phyloP scores from a whole-genome alignment of 495 filamentous ascomycete genomes.

The Penicillium mononematosum region DNA sequence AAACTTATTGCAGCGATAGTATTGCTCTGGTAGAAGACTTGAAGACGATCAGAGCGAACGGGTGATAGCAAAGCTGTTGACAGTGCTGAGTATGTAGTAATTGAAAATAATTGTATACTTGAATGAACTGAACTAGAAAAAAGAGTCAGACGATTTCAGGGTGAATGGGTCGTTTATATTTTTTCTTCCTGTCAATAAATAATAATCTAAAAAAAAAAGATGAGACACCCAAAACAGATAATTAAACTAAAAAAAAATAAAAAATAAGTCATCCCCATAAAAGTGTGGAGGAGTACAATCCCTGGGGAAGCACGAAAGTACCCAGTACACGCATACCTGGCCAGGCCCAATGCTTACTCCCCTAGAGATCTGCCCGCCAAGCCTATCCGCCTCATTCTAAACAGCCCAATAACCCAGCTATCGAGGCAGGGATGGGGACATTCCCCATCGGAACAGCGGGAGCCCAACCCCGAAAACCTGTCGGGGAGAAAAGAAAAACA shows the following conservation, averaged over 20 bases:
- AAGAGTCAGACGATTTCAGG: background rate
- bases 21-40: background rate
- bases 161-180: slow-evolving; percentile 4
- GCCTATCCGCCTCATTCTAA: slow-evolving; percentile 27
- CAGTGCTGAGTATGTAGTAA: background rate
- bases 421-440: slow-evolving; percentile 14
- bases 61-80: slow-evolving; percentile 4
- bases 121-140: background rate
- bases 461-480: slow-evolving; percentile 13
- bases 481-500: slow-evolving; percentile 6
- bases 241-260: slow-evolving; percentile 4
- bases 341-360: slow-evolving; percentile 7
- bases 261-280: slow-evolving; percentile 3
- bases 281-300: slow-evolving; percentile 15
- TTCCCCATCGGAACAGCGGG: slow-evolving; percentile 12
- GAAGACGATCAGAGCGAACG: slow-evolving; percentile 7
- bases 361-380: slow-evolving; percentile 17
- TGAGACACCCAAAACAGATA: slow-evolving; percentile 6
- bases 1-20: background rate
- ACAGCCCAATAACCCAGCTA: slow-evolving; percentile 12
- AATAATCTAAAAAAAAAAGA: slow-evolving; percentile 2
- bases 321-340: slow-evolving; percentile 10
- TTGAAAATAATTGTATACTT: background rate
- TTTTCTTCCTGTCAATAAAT: background rate
- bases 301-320: slow-evolving; percentile 7